Conservation (phyloP, 129 eudicot species). For the Ambrosia artemisiifolia region DNA sequence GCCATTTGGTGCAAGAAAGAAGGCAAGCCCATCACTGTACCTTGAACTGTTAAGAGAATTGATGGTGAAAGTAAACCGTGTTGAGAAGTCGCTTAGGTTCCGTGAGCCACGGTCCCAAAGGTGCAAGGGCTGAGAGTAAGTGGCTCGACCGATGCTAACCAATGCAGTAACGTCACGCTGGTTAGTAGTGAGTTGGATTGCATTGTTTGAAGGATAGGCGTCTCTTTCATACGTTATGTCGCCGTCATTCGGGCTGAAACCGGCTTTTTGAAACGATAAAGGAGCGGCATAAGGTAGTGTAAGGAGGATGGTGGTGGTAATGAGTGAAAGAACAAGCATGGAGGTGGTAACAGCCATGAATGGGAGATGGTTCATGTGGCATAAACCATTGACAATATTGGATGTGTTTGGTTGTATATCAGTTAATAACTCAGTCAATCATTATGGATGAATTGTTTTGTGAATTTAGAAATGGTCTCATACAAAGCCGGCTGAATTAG, state of each 20-base stretch:
- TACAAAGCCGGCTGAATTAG: conserved; percentile 25
- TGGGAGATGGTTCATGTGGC: conserved; percentile 4
- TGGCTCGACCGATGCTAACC: conserved; percentile 48
- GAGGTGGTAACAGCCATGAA: conserved; percentile 16
- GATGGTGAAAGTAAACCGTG: conserved; percentile 49
- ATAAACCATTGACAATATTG: conserved; percentile 12
- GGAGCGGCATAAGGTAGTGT: conserved; percentile 27
- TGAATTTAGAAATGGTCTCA: conserved; percentile 8
- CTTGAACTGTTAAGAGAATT: conserved; percentile 5
- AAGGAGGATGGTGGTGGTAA: conserved; percentile 16
- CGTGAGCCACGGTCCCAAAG: conserved; percentile 46
- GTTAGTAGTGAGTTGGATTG: conserved; percentile 43
- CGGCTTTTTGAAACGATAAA: conserved; percentile 21
- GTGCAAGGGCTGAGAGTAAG: conserved; percentile 39
- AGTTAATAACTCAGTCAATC: conserved; percentile 1
- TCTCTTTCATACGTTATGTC: conserved; percentile 28
- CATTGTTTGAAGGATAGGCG: conserved; percentile 31
- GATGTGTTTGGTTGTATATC: background rate
- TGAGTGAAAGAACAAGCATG: background rate
- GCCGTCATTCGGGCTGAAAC: conserved; percentile 34
- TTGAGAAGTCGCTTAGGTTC: conserved; percentile 50
- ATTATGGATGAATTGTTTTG: background rate
- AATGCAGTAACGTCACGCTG: conserved; percentile 18
- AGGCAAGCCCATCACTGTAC: conserved; percentile 55
- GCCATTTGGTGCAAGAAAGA: conserved; percentile 53